Evolutionary conservation across 1,284 basidiomycete genomes (phyloP), one percentile per base, ranked within the genome.

Genomic region (Pholiota adiposa): DNA sequence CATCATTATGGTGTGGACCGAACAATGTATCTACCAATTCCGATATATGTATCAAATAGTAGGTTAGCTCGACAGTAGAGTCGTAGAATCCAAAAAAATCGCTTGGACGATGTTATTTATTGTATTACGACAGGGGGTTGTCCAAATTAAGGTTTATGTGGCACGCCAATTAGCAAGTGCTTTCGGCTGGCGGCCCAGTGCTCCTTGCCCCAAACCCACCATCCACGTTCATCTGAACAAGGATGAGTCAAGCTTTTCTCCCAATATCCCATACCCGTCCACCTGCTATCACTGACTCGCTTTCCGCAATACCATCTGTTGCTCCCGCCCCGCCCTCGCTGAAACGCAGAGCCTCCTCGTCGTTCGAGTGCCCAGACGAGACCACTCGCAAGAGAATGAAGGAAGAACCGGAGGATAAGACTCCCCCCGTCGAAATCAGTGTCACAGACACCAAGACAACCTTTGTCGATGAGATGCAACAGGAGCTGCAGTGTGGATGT

Each of bases 401-500:
- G 71, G 85, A 85, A 63, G 77, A 80, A 57, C 59, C 64, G 18
- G 70, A 74, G 50, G 59, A 58, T 31, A 63, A 55, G 41, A 40
- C 48, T 34, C 52, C 54, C 52, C 54, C 44, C 23, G 34, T 21
- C 16, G 23, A 55, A 31, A 48, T 6, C 6, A 56, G 19, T 57
- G 63, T 66, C 72, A 60, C 67, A 73, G 65, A 72, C 58, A 44
- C 21, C 14, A 52, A 23, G 29, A 7, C 52, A 58, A 62, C 56
- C 77, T 56, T 92, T 54, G 81, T 80, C 25, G 83, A 88, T 52
- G 83, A 87, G 64, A 75, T 92, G 54, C 83, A 81, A 34, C 80
- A 89, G 69, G 91, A 93, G 70, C 78, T 93, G 43, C 86, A 89
- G 65, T 93, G 90, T 65, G 91, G 88, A n/a, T 92, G 90, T 70